Evolutionary conservation across 2,329 filamentous ascomycete genomes (phyloP), one percentile per base, ranked within the genome.

Genomic region (Aspergillus ochraceus): DNA sequence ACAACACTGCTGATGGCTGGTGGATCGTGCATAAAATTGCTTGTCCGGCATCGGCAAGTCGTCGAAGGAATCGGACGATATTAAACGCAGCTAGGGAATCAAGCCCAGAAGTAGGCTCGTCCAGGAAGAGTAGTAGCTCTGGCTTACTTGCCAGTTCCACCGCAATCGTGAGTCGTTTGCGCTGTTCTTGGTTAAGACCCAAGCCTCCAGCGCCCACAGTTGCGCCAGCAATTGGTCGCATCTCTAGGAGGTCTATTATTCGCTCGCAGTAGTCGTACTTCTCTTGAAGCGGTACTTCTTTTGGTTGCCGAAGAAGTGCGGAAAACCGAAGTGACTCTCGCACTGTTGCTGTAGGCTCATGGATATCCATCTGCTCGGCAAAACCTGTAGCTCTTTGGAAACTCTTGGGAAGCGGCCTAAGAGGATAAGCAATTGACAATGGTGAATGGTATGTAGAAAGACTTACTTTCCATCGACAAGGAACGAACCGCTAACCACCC

Each of bases 11-110:
- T 65, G 92, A 94, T 1, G 92, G 92, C 73, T 96, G 92, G 74
- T 96, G 92, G 64, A 96, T 96, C 0, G 92, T 96, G 77, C 91
- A 96, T 3, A 96, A 83, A 66, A 96, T 92, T 10, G 92, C 92
- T 72, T 96, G 92, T 1, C 92, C 92, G 2, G 90, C 89, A n/a
- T 86, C 83, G 1, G 86, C 84, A 2, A 89, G 77, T 66, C 87
- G 87, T 4, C 84, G 80, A 8, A 89, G 74, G 63, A 88, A 86
- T 0, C 84, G 80, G 2, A 87, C 80, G 61, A 88, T 88, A 64
- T 87, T 86, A 64, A 84, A 88, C 0, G 89, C 88, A 5, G 88
- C 87, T 57, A 88, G 84, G 2, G 87, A 88, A 64, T 92, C 89
- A 0, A 92, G 79, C 19, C 86, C 86, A 0, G 83, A 86, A 0